phyloP scores from a whole-genome alignment of 2,329 filamentous ascomycete genomes.

The Beauveria sp. region DNA sequence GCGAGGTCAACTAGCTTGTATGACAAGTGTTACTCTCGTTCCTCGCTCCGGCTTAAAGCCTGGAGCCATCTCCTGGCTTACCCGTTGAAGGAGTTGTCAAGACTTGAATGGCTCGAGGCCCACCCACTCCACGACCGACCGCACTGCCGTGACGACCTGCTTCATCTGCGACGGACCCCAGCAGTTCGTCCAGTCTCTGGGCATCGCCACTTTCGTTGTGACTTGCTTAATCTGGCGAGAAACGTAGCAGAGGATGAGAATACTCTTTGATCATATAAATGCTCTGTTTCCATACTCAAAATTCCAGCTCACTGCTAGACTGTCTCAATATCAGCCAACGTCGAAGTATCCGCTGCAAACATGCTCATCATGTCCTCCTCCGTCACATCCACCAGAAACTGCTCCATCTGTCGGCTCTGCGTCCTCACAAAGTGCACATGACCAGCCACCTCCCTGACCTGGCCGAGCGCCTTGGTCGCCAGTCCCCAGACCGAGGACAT shows the following conservation, averaged over 20 bases:
- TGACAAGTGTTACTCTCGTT: too few relatives aligned
- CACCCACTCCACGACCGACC: constrained; percentile 19
- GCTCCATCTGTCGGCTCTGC: constrained; percentile 6
- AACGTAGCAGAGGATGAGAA: too few relatives aligned
- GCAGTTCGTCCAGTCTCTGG: constrained; percentile 49
- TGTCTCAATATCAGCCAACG: neutral
- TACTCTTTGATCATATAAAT: too few relatives aligned
- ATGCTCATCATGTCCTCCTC: constrained; percentile 1
- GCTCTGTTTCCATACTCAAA: too few relatives aligned
- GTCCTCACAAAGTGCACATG: neutral
- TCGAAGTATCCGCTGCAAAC: neutral
- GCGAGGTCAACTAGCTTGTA: too few relatives aligned
- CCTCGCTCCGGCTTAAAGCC: too few relatives aligned
- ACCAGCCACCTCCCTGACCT: neutral
- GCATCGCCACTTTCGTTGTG: too few relatives aligned
- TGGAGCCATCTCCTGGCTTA: too few relatives aligned
- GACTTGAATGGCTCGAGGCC: too few relatives aligned
- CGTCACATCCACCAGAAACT: neutral
- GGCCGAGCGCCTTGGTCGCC: neutral
- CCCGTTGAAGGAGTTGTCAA: too few relatives aligned
- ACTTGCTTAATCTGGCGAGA: too few relatives aligned
- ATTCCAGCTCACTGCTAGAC: neutral
- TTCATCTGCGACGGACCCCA: constrained; percentile 67
- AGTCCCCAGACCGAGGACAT: neutral
- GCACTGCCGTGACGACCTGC: constrained; percentile 44